Conservation (phyloP, 2,329 filamentous ascomycete genomes). For the Xylariales sp. region DNA sequence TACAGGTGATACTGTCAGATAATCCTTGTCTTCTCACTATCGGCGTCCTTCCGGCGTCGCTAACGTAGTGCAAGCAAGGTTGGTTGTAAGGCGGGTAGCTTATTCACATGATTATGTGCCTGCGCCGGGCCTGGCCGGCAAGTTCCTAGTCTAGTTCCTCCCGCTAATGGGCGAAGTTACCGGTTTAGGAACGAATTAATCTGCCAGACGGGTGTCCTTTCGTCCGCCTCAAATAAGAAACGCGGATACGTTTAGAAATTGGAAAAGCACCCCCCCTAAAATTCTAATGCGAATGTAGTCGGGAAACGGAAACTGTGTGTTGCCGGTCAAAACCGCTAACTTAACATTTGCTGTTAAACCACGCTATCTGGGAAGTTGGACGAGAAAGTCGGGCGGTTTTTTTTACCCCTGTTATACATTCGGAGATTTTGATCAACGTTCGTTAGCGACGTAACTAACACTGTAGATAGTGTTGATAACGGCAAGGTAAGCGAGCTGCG, state of each 20-base stretch:
- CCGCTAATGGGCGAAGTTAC: neutral
- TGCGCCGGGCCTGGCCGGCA: slow-evolving; percentile 6
- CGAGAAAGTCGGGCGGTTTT: neutral
- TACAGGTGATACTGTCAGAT: neutral
- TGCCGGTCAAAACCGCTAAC: too few species aligned
- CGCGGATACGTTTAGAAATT: neutral
- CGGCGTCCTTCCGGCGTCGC: slow-evolving; percentile 27
- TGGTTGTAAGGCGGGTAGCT: slow-evolving; percentile 18
- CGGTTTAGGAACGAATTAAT: neutral
- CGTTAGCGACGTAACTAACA: neutral
- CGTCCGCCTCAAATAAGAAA: neutral
- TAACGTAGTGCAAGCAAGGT: slow-evolving; percentile 22
- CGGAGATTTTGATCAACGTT: slow-evolving; percentile 36
- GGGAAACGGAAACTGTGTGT: neutral
- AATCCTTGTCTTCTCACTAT: slow-evolving; percentile 28
- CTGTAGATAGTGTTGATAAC: slow-evolving; percentile 12
- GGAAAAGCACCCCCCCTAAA: neutral
- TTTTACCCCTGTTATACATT: slow-evolving; percentile 29
- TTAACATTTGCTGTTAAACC: too few species aligned
- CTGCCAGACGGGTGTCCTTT: neutral
- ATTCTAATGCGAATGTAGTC: neutral
- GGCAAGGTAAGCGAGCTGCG: slow-evolving; percentile 15
- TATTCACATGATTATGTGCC: neutral
- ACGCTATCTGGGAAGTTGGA: too few species aligned
- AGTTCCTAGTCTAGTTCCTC: neutral